Conservation (phyloP, 106 monocot species). For the Dendrobium nobile region DNA sequence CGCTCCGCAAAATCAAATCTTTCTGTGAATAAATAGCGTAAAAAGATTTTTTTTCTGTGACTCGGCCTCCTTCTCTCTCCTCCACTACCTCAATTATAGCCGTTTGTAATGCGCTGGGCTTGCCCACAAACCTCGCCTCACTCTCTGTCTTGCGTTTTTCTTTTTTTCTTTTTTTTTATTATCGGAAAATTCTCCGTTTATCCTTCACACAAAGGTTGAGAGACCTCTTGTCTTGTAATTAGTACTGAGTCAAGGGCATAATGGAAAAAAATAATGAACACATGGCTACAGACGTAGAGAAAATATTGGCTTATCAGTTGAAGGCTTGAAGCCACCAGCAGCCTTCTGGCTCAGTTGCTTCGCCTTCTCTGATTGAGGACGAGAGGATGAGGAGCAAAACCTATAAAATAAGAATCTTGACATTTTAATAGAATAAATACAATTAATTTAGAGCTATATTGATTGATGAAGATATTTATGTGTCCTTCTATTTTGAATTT, state of each 20-base stretch:
- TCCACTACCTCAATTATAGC: slow-evolving; percentile 18
- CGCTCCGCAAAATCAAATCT: not conserved
- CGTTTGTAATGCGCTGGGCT: slow-evolving; percentile 14
- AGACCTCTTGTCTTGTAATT: not conserved
- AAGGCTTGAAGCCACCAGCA: too few relatives aligned
- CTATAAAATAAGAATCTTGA: too few relatives aligned
- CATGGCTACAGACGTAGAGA: too few relatives aligned
- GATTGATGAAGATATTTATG: too few relatives aligned
- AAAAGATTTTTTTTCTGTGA: not conserved
- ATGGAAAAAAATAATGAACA: too few relatives aligned
- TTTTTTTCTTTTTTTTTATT: not conserved
- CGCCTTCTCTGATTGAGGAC: too few relatives aligned
- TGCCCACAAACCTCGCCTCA: not conserved
- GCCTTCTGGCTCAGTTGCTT: too few relatives aligned
- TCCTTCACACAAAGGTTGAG: not conserved
- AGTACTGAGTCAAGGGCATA: not conserved
- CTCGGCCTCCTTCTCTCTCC: not conserved
- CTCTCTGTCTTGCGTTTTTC: not conserved
- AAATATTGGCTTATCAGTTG: not conserved
- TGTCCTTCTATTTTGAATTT: too few relatives aligned
- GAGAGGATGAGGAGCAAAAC: too few relatives aligned
- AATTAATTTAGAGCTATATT: too few relatives aligned
- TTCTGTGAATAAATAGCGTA: not conserved
- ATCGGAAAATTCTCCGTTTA: not conserved
- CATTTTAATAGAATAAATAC: too few relatives aligned